Percentiles rank a stretch among this genome's conserved stretches.
Evolutionary conservation across 2,329 filamentous ascomycete species (phyloP).

Genomic region (Fusarium drepaniforme): DNA sequence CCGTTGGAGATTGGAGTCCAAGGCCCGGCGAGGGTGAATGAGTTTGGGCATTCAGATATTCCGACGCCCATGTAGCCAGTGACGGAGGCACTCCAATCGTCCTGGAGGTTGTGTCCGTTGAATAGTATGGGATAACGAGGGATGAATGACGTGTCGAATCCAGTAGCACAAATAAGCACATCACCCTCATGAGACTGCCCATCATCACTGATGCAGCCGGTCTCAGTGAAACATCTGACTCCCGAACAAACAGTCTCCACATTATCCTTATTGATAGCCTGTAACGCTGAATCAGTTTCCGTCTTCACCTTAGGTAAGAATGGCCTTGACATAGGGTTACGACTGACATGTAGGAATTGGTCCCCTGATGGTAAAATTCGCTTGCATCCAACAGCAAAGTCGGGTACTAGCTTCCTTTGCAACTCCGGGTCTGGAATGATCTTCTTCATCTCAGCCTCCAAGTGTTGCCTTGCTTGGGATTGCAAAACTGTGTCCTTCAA

Average conservation of each 20-base stretch:
- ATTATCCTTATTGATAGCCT: slow-evolving; percentile 10
- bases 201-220: slow-evolving; percentile 13
- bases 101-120: slow-evolving; percentile 16
- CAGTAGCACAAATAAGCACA: slow-evolving; percentile 15
- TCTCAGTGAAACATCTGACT: slow-evolving; percentile 7
- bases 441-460: slow-evolving; percentile 18
- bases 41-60: slow-evolving; percentile 19
- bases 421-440: neutral
- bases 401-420: slow-evolving; percentile 8
- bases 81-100: slow-evolving; percentile 11
- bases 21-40: slow-evolving; percentile 17
- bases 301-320: neutral
- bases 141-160: slow-evolving; percentile 18
- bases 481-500: slow-evolving; percentile 18
- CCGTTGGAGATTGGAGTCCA: slow-evolving; percentile 23
- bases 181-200: slow-evolving; percentile 3
- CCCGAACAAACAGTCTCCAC: slow-evolving; percentile 6
- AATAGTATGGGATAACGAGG: slow-evolving; percentile 17
- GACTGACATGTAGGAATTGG: slow-evolving; percentile 9
- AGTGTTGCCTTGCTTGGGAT: slow-evolving; percentile 5
- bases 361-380: slow-evolving; percentile 18
- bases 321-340: fast-evolving
- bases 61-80: slow-evolving; percentile 27
- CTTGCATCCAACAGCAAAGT: slow-evolving; percentile 18
- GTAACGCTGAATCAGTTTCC: fast-evolving